Base-by-base conservation (phyloP, 768 basidiomycete species). In the Russula olivacea region DNA sequence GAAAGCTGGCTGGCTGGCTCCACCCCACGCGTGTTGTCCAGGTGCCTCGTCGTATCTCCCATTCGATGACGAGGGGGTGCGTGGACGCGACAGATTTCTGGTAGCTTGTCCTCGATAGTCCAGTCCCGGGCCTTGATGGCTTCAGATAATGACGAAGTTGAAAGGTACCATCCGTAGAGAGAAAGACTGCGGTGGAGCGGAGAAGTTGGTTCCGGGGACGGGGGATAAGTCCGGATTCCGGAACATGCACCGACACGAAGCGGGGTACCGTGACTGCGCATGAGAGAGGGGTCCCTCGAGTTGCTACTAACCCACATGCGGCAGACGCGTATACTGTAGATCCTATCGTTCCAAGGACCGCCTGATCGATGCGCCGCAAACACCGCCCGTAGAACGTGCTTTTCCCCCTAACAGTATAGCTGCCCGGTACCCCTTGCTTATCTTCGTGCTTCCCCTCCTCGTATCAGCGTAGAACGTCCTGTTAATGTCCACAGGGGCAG, bases 1-100 rank as follows among this genome's bases (percentile, higher is more conserved):
- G 55, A 77, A 74, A 59, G 74, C 78, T 3, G 77, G 77, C 25
- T 38, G 36, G 38, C 38, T 40, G 9, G 32, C 32, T 32, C 52
- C 5, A 72, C 49, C 19, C 3, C 10, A 45, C 43, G 45, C 11
- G 71, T 72, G 10, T 69, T 68, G 61, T 79, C 77, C 25, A 74
- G 71, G 51, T 48, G 75, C 77, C 58, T 72, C 71, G 56, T 80
- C 80, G 58, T 76, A 70, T 12, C 61, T 63, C 1, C 75, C 77
- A 36, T 78, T 77, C 45, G 48, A 73, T 49, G 25, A 49, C 12
- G 48, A 28, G 25, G n/a, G 45, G n/a, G 43, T 11, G 43, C 45
- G 10, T 21, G n/a, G n/a, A 11, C 12, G 4, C 23, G 15, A 17
- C 15, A 38, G 38, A 48, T 21, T 25, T 23, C 14, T 12, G 11